These are phyloP conservation scores for Macadamia tetraphylla DNA, from an alignment of 164 flowering plant species.

Conservation along the genomic window DNA sequence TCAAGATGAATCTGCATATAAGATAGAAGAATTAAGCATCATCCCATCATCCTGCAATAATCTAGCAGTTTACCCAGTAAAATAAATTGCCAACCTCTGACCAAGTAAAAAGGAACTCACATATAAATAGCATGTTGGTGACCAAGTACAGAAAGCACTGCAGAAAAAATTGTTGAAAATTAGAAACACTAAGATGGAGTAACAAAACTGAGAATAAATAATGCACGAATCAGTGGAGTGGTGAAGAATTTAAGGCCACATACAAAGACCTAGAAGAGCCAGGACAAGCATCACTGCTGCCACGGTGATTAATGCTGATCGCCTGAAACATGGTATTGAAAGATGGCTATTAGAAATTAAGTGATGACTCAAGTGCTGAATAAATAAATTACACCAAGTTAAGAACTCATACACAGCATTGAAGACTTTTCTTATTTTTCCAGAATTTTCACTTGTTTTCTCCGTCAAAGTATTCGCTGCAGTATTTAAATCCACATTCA, in stretches of 20 bases:
- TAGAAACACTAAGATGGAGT: neutral
- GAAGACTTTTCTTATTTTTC: conserved; percentile 53
- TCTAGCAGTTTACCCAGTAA: neutral
- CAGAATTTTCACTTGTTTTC: conserved; percentile 64
- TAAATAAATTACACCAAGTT: neutral
- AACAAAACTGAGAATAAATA: neutral
- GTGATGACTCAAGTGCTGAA: neutral
- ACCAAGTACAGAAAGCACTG: conserved; percentile 76
- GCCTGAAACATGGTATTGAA: conserved; percentile 38
- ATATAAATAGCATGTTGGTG: conserved; percentile 62
- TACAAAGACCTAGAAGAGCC: conserved; percentile 76
- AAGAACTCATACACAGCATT: conserved; percentile 55
- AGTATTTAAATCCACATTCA: conserved; percentile 48
- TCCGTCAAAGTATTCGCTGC: conserved; percentile 57
- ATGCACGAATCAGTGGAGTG: neutral
- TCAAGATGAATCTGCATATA: conserved; percentile 66
- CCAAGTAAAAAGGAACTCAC: conserved; percentile 35
- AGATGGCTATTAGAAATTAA: conserved; percentile 9
- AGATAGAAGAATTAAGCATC: neutral
- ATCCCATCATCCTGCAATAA: neutral
- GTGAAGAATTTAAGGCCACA: conserved; percentile 16
- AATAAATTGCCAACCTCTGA: neutral
- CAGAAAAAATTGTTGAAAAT: conserved; percentile 14
- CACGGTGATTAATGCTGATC: conserved; percentile 56
- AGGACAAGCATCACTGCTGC: conserved; percentile 83